Conservation (phyloP, 2,329 filamentous ascomycete species). For the Clonostachys chloroleuca region DNA sequence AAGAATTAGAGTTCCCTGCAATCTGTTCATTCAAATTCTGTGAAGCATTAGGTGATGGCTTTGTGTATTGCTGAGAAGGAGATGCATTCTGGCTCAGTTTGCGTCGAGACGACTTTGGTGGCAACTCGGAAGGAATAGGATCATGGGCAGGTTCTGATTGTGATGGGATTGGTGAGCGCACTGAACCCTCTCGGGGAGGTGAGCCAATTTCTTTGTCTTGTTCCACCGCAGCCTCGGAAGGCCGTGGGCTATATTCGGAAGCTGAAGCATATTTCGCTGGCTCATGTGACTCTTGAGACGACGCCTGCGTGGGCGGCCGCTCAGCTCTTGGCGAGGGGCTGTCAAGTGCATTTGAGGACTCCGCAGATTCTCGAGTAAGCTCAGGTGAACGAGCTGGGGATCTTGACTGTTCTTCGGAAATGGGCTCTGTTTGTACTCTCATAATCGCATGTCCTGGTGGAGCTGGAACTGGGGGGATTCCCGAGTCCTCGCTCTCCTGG, state of each 20-base stretch:
- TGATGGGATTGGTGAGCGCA: too few species aligned
- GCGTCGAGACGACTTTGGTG: slow-evolving; percentile 39
- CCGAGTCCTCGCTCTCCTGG: slow-evolving; percentile 49
- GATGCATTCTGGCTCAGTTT: slow-evolving; percentile 1
- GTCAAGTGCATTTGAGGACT: slow-evolving; percentile 42
- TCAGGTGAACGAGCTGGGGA: slow-evolving; percentile 43
- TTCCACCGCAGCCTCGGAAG: slow-evolving; percentile 5
- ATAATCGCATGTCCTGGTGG: slow-evolving; percentile 48
- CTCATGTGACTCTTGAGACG: slow-evolving; percentile 10
- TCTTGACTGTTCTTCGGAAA: slow-evolving; percentile 49
- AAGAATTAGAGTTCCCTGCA: slow-evolving; percentile 47
- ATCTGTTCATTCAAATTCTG: slow-evolving; percentile 17
- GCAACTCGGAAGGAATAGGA: slow-evolving; percentile 29
- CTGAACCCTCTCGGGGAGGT: background rate
- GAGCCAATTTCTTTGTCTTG: slow-evolving; percentile 4
- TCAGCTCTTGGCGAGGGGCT: slow-evolving; percentile 22
- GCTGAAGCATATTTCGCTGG: too few species aligned
- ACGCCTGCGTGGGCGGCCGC: slow-evolving; percentile 10
- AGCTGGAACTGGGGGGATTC: slow-evolving; percentile 27
- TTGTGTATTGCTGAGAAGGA: slow-evolving; percentile 13
- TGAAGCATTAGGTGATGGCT: slow-evolving; percentile 9
- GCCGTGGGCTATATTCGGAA: too few species aligned
- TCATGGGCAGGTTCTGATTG: too few species aligned
- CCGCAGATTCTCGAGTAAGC: slow-evolving; percentile 37
- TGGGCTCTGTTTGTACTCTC: slow-evolving; percentile 67